Evolutionary conservation across 2,329 filamentous ascomycete species (phyloP).

Genomic region (Aspergillus sp.): DNA sequence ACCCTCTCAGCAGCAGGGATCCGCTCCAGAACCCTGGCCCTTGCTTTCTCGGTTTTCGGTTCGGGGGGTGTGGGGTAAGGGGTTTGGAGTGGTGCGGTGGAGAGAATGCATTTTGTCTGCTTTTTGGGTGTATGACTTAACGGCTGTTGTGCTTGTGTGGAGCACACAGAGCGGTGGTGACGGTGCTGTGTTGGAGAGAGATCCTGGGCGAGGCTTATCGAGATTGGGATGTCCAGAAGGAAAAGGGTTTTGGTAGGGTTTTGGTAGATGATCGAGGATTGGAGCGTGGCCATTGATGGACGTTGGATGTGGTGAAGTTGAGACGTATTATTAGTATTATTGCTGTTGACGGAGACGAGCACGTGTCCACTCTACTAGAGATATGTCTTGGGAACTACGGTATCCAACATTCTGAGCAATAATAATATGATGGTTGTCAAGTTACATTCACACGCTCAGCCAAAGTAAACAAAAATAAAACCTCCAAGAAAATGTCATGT

Average conservation of each 20-base stretch:
- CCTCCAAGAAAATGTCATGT: background rate
- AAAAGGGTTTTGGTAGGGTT: slow-evolving; percentile 38
- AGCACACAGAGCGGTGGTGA: background rate
- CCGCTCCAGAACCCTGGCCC: slow-evolving; percentile 29
- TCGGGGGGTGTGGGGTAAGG: slow-evolving; percentile 44
- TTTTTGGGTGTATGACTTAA: background rate
- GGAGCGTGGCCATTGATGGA: too few species aligned
- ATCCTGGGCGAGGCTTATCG: slow-evolving; percentile 48
- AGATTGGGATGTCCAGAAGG: slow-evolving; percentile 51
- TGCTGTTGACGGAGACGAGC: background rate
- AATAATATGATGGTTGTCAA: background rate
- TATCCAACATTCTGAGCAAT: too few species aligned
- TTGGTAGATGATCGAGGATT: slow-evolving; percentile 43
- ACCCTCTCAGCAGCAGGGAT: slow-evolving; percentile 26
- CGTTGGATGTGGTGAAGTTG: too few species aligned
- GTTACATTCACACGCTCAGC: slow-evolving; percentile 1
- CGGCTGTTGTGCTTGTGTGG: background rate
- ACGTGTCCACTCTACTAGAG: background rate
- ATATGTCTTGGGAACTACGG: background rate
- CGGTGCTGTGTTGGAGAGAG: slow-evolving; percentile 8
- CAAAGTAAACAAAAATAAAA: slow-evolving; percentile 5
- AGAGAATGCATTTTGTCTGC: slow-evolving; percentile 30
- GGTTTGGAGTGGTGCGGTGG: slow-evolving; percentile 35
- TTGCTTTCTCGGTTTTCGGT: slow-evolving; percentile 43
- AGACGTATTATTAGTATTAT: too few species aligned